Base-by-base conservation (phyloP, 2,329 filamentous ascomycete genomes). In the Spiromastix sp. region DNA sequence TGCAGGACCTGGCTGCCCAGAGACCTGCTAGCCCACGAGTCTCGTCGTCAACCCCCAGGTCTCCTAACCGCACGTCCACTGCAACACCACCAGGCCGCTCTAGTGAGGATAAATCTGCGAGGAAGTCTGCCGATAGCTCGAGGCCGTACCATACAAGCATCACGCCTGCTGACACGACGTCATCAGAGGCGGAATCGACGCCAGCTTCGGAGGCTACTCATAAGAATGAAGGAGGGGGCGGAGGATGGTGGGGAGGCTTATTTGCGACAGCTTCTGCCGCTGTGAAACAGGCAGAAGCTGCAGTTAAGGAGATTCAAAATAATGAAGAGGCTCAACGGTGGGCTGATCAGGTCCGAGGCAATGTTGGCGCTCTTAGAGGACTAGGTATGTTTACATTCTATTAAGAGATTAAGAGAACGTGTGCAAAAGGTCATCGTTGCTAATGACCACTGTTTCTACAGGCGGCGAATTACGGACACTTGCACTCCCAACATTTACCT, bases 261-360 rank as follows among this genome's bases (percentile, higher is more conserved):
- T 72, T 91, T 50, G 84, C 83, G 27, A 87, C 85, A 0, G 86
- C 86, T 22, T 76, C 67, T 36, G 69, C 71, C 32, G 70, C 70
- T 21, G 73, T 93, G 62, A 93, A 93, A 67, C 85, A 89, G 58
- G 89, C 91, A 30, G 87, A 95, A 61, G 85, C 81, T 5, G 81
- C 87, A 1, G 87, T 93, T 45, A 93, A 89, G 57, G 85, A 96
- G 59, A 87, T 98, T 31, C 85, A 94, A 57, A 81, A 91, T 55
- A 95, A 93, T 51, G 86, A 96, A 55, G 91, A 98, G 59, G 91
- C 89, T 34, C 87, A 89, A 66, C 83, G 85, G 57, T 98, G 89
- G 86, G 85, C 87, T 1, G 84, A 94, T 35, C 89, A 96, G 57
- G 82, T 96, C 37, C 80, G 80, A 52, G 87, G 86, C 40, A 94